These are phyloP conservation scores for Chalciporus pseudorubinellus DNA, from an alignment of 768 basidiomycete genomes.

Conservation along the genomic window DNA sequence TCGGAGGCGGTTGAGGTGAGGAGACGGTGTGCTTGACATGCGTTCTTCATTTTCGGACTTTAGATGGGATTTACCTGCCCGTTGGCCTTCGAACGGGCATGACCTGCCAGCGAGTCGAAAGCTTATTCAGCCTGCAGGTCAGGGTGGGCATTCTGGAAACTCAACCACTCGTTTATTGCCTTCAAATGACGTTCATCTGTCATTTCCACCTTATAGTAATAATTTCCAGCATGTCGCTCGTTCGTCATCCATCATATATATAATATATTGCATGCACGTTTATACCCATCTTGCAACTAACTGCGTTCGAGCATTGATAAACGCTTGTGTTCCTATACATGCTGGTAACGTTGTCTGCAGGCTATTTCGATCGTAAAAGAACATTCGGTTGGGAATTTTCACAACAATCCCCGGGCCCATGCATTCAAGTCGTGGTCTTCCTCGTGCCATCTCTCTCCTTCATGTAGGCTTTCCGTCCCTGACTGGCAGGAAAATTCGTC, in stretches of 20 bases:
- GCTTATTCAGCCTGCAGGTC: conserved; percentile 9
- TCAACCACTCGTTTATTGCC: background rate
- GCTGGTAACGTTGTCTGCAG: background rate
- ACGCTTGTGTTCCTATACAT: background rate
- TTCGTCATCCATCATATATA: background rate
- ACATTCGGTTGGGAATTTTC: background rate
- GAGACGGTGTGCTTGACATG: conserved; percentile 16
- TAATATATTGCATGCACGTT: no score
- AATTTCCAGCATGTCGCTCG: background rate
- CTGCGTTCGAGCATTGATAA: background rate
- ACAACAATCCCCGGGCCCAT: background rate
- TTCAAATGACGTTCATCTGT: background rate
- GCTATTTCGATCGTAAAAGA: background rate
- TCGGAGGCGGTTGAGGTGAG: conserved; percentile 12
- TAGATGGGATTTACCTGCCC: background rate
- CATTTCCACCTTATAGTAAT: background rate
- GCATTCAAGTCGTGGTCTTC: no score
- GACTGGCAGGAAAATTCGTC: no score
- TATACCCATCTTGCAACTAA: background rate
- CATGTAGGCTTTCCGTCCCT: no score
- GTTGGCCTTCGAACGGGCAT: background rate
- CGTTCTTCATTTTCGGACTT: background rate
- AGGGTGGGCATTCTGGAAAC: background rate
- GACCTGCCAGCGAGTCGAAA: background rate
- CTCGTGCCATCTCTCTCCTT: no score